phyloP scores from a whole-genome alignment of 139 green algal species.

The Monoraphidium neglectum region DNA sequence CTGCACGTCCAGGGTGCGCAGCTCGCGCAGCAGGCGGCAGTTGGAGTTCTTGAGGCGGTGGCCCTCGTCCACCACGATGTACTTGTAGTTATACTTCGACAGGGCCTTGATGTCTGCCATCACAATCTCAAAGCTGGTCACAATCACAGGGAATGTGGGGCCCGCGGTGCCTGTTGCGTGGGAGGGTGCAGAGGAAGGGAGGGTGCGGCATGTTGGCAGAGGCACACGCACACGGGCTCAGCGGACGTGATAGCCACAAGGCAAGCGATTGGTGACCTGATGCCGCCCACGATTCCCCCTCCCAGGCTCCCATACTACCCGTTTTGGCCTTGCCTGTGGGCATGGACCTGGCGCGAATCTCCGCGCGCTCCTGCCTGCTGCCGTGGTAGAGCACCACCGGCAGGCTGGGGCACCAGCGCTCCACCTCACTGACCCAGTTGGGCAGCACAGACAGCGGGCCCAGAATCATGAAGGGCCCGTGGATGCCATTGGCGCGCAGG shows the following conservation, averaged over 20 bases:
- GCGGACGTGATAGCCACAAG: no score
- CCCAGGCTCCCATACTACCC: no score
- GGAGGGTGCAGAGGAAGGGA: neutral
- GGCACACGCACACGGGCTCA: no score
- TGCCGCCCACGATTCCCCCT: no score
- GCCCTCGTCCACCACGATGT: slow-evolving; percentile 93
- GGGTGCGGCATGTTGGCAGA: no score
- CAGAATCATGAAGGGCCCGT: slow-evolving; percentile 86
- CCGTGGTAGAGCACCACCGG: slow-evolving; percentile 95
- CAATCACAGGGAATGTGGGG: slow-evolving; percentile 82
- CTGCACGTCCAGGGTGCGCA: slow-evolving; percentile 71
- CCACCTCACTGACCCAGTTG: slow-evolving; percentile 95
- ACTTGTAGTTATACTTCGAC: slow-evolving; percentile 82
- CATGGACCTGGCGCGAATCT: slow-evolving; percentile 52
- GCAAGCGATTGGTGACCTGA: no score
- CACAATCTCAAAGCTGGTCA: slow-evolving; percentile 96
- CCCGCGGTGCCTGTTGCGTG: neutral
- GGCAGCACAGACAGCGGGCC: slow-evolving; percentile 90
- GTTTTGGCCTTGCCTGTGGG: no score
- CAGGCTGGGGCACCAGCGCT: slow-evolving; percentile 84
- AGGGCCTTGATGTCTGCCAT: slow-evolving; percentile 88
- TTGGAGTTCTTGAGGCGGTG: slow-evolving; percentile 98
- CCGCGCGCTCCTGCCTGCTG: slow-evolving; percentile 48
- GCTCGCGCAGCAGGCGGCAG: slow-evolving; percentile 92
- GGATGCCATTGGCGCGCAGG: slow-evolving; percentile 71